A percentile compares a stretch with the other conserved stretches of the same genome.
Conservation (phyloP, 306 rosid genomes). For the Pachyrhizus erosus region DNA sequence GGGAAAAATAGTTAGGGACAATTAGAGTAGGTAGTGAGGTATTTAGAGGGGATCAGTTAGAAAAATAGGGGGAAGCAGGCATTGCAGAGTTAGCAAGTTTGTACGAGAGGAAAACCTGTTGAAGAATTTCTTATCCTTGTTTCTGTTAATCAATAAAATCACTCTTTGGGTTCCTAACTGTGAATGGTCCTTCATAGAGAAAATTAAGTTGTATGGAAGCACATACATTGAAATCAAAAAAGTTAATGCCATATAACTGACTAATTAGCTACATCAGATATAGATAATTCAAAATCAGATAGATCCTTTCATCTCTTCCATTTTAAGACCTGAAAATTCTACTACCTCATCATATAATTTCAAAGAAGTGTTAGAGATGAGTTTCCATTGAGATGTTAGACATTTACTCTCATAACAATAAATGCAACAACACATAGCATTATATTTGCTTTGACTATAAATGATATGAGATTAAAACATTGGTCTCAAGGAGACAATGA, state of each 20-base stretch:
- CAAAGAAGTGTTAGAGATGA: background rate
- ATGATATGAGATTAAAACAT: conserved; percentile 4
- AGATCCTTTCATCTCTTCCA: conserved; percentile 1
- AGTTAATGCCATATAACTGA: background rate
- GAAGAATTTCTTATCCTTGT: background rate
- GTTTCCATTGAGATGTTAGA: background rate
- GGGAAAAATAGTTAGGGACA: background rate
- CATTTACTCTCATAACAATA: background rate
- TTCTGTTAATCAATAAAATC: background rate
- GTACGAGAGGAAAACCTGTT: background rate
- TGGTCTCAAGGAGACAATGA: background rate
- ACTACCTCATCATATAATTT: background rate
- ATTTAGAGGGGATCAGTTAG: background rate
- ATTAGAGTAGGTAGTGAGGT: background rate
- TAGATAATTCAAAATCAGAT: background rate
- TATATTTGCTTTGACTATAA: background rate
- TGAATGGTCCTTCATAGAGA: background rate
- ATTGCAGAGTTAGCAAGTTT: background rate
- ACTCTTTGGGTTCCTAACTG: background rate
- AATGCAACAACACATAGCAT: background rate
- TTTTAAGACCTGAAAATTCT: conserved; percentile 17
- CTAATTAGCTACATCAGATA: conserved; percentile 1
- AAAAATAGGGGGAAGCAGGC: background rate
- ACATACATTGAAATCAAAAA: background rate
- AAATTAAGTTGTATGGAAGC: background rate